Evolutionary conservation across 805 yeast species (phyloP).

Genomic region (Metschnikowia dekortorum): DNA sequence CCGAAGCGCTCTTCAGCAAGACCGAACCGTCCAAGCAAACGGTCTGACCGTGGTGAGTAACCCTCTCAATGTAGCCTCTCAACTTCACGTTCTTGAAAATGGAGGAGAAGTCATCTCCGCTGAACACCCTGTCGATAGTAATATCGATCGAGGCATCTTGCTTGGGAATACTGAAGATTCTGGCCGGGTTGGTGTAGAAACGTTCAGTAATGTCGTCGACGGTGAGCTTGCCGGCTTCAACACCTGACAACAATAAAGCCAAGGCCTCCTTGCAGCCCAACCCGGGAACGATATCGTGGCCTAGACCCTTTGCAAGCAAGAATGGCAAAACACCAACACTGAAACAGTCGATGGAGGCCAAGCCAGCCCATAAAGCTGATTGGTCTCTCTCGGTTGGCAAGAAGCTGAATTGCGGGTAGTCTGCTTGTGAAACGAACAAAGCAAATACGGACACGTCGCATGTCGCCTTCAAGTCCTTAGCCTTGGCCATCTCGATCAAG

Average conservation of each 20-base stretch:
- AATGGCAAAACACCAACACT: slow-evolving; percentile 80
- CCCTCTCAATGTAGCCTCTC: slow-evolving; percentile 86
- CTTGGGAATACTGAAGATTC: slow-evolving; percentile 77
- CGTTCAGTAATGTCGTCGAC: slow-evolving; percentile 66
- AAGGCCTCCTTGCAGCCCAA: slow-evolving; percentile 75
- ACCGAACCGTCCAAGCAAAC: slow-evolving; percentile 81
- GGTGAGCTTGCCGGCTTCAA: slow-evolving; percentile 66
- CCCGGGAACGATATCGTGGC: slow-evolving; percentile 61
- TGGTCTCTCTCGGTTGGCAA: slow-evolving; percentile 82
- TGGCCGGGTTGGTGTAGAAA: slow-evolving; percentile 76
- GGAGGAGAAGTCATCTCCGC: slow-evolving; percentile 24
- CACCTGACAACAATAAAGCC: slow-evolving; percentile 79
- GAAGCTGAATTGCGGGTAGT: slow-evolving; percentile 64
- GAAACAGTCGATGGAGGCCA: slow-evolving; percentile 76
- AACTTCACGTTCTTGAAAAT: slow-evolving; percentile 47
- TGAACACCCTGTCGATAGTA: slow-evolving; percentile 65
- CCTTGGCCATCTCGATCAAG: slow-evolving; percentile 79
- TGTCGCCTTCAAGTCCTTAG: slow-evolving; percentile 75
- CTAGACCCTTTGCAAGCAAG: slow-evolving; percentile 60
- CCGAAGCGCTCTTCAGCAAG: slow-evolving; percentile 50
- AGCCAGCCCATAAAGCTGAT: slow-evolving; percentile 71
- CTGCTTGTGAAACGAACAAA: slow-evolving; percentile 69
- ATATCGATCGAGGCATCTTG: slow-evolving; percentile 78
- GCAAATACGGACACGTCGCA: slow-evolving; percentile 84
- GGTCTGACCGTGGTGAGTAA: slow-evolving; percentile 70